Base-by-base conservation (phyloP, 2,329 filamentous ascomycete species). In the Acrodontium crateriforme region DNA sequence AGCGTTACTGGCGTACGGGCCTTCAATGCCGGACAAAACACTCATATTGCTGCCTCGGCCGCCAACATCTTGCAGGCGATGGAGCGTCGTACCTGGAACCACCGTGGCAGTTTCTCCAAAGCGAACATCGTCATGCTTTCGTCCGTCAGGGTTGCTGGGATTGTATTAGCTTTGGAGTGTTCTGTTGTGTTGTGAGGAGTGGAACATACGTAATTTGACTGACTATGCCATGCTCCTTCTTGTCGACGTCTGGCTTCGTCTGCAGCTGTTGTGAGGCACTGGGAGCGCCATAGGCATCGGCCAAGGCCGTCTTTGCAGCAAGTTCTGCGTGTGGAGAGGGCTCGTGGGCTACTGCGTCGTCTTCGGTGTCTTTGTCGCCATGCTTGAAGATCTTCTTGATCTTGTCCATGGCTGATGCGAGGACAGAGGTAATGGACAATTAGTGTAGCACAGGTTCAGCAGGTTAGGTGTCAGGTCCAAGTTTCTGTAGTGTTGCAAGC, bases 341-440 rank as follows among this genome's bases (percentile, higher is more conserved):
- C n/a, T n/a, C n/a, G n/a, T n/a, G n/a, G n/a, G n/a, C n/a, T n/a
- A n/a, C n/a, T n/a, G n/a, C n/a, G n/a, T 55, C 40, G 22, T 41
- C 35, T 27, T 49, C 45, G 37, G 55, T 47, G 25, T 40, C 30
- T 18, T 44, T 33, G 25, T 43, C 40, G 24, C 41, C 33, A 24
- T 38, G 36, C 27, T 39, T 46, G 17, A 36, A 30, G 2, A 34
- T 18, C 13, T 28, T 24, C 34, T 36, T 36, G 17, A 36, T 12
- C 20, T 36, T 36, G 10, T 36, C 34, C 34, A 36, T 36, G 19
- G 22, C n/a, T n/a, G n/a, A n/a, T n/a, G n/a, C n/a, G n/a, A n/a
- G n/a, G n/a, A n/a, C n/a, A n/a, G n/a, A n/a, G n/a, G n/a, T n/a
- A n/a, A n/a, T n/a, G n/a, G 4, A 18, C n/a, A n/a, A 20, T 20